Evolutionary conservation across 1,139 yeast genomes (phyloP), one percentile per base, ranked within the genome.

Genomic region (Williopsis jadinii): DNA sequence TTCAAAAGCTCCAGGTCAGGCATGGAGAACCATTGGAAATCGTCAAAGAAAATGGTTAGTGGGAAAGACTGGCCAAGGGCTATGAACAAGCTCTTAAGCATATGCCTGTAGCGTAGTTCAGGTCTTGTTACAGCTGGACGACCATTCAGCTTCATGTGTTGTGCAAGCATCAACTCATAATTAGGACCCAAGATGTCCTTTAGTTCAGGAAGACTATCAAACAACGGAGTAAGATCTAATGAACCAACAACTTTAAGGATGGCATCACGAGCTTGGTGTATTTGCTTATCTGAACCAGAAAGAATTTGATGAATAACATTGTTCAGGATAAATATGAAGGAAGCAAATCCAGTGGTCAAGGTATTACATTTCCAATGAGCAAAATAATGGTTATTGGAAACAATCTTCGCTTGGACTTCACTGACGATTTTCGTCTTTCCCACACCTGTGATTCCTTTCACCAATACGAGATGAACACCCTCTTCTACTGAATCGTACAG

Each of bases 361-460:
- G 62, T 59, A 38, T 52, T 66, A 45, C 70, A 71, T 40, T 66
- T 69, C 68, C 76, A 71, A 29, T 57, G 60, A 30, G 71, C 66
- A 49, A 64, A 70, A 48, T 68, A 68, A 26, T 63, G 63, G 42
- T 63, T 64, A 32, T 63, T 59, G 2, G 68, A 59, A 13, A 67
- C 53, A 2, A 74, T 65, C 3, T 59, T 55, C 5, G 67, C 59
- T 41, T 64, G 67, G 35, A 74, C 51, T 36, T 71, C 75, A 28
- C 62, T 60, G n/a, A 75, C 54, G 6, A 75, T 49, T 4, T 71
- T 56, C 0, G 77, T 62, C 53, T 73, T 74, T 4, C 80, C 81
- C 4, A 64, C 55, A 1, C 80, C 81, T 0, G 69, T 52, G n/a
- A 61, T 64, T 8, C 80, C 80, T 2, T 61, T 50, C 9, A 75